A percentile compares a stretch with the other conserved stretches of the same genome.
Conservation (phyloP, 192 early-diverging fungal genomes). For the Physocladia obscura region DNA sequence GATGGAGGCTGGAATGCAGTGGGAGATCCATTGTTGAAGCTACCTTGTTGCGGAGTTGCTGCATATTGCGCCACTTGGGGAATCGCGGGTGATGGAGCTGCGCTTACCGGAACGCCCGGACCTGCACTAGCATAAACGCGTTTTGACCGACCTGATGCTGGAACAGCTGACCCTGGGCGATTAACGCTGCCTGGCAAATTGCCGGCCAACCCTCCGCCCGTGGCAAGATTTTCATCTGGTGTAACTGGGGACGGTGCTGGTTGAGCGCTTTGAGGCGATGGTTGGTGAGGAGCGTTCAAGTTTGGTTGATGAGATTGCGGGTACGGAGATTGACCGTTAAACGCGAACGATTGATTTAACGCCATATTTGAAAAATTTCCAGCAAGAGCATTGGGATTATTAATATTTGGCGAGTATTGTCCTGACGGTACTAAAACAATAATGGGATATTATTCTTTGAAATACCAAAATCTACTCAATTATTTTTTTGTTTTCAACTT, state of each 20-base stretch:
- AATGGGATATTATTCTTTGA: no score
- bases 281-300: background rate
- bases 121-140: constrained; percentile 14
- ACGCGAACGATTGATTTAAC: background rate
- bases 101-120: constrained; percentile 2
- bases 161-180: constrained; percentile 2
- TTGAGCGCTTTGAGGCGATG: constrained; percentile 14
- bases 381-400: constrained; percentile 12
- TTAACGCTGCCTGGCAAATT: background rate
- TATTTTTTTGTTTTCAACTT: no score
- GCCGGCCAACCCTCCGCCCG: background rate
- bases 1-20: background rate
- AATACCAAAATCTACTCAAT: no score
- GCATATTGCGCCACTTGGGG: background rate
- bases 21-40: background rate
- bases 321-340: background rate
- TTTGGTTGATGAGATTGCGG: constrained; percentile 18
- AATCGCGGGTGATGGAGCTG: background rate
- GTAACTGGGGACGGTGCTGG: background rate
- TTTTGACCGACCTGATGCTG: constrained; percentile 9
- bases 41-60: background rate
- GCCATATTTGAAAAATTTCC: background rate
- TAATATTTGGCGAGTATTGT: no score
- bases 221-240: background rate
- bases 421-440: no score